These are phyloP conservation scores for Russula sp. DNA, from an alignment of 768 basidiomycete genomes.

Conservation along the genomic window DNA sequence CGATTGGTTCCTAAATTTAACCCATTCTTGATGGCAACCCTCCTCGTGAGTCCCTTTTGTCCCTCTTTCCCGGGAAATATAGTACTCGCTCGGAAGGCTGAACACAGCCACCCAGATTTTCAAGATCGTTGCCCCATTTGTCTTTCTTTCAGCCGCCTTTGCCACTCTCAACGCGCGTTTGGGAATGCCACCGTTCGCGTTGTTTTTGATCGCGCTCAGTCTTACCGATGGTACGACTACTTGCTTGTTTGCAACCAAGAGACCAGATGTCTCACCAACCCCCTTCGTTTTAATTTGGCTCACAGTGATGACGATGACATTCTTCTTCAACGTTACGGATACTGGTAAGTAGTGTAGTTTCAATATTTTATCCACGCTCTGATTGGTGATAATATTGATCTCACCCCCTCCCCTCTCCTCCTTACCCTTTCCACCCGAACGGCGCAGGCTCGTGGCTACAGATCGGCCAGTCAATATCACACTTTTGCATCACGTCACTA, in stretches of 20 bases:
- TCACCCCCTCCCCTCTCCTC: too few relatives aligned
- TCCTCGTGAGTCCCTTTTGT: slow-evolving; percentile 49
- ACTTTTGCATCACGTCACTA: slow-evolving; percentile 81
- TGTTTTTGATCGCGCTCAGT: slow-evolving; percentile 73
- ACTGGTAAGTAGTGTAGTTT: slow-evolving; percentile 50
- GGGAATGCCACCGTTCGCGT: slow-evolving; percentile 71
- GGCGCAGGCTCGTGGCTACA: slow-evolving; percentile 77
- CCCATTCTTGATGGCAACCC: slow-evolving; percentile 76
- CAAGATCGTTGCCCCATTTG: slow-evolving; percentile 80
- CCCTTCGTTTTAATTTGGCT: background rate
- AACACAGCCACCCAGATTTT: slow-evolving; percentile 49
- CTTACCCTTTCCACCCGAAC: too few relatives aligned
- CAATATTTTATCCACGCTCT: background rate
- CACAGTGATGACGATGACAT: slow-evolving; percentile 75
- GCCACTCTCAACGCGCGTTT: slow-evolving; percentile 66
- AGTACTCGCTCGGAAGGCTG: background rate
- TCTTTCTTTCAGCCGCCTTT: slow-evolving; percentile 68
- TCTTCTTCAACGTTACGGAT: slow-evolving; percentile 82
- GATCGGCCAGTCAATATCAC: slow-evolving; percentile 84
- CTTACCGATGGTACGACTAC: slow-evolving; percentile 59
- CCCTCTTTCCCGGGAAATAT: background rate
- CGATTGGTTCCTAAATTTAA: slow-evolving; percentile 82
- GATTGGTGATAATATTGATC: background rate
- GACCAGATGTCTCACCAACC: background rate
- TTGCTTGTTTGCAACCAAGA: background rate